Evolutionary conservation across 176 grass and related monocot species (phyloP).

Genomic region (Rhynchospora tenuis): DNA sequence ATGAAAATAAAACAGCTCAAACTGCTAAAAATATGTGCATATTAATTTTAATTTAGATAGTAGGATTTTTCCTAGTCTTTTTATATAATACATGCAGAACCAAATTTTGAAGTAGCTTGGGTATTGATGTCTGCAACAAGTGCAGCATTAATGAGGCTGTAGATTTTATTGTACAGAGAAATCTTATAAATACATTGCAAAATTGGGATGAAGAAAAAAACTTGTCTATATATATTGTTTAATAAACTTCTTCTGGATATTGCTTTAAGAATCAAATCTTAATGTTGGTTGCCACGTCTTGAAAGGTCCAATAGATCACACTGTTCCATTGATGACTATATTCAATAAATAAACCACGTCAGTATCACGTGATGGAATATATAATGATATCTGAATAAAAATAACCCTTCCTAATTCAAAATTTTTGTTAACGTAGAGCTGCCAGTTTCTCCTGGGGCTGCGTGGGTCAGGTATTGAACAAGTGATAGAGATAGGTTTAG

Average conservation of each 20-base stretch:
- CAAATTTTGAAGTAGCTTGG: constrained; percentile 18
- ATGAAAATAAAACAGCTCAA: not conserved
- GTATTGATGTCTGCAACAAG: constrained; percentile 1
- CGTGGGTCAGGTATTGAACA: not conserved
- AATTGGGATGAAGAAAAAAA: not conserved
- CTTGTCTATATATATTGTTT: not conserved
- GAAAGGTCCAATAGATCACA: not conserved
- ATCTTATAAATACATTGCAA: not conserved
- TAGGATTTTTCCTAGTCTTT: not conserved
- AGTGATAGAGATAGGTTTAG: not conserved
- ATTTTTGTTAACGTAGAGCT: not conserved
- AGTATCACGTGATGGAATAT: not conserved
- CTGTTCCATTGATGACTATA: not conserved
- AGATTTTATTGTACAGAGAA: constrained; percentile 6
- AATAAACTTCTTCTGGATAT: not conserved
- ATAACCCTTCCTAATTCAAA: too few relatives aligned
- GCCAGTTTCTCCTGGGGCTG: not conserved
- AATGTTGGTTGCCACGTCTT: not conserved
- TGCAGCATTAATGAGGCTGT: not conserved
- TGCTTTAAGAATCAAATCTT: not conserved
- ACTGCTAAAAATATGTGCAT: not conserved
- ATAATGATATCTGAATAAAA: not conserved
- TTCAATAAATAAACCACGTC: not conserved
- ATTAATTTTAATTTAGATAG: not conserved
- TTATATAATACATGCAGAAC: not conserved